Evolutionary conservation across 805 yeast genomes (phyloP).

Genomic region (Ascoidea asiatica): DNA sequence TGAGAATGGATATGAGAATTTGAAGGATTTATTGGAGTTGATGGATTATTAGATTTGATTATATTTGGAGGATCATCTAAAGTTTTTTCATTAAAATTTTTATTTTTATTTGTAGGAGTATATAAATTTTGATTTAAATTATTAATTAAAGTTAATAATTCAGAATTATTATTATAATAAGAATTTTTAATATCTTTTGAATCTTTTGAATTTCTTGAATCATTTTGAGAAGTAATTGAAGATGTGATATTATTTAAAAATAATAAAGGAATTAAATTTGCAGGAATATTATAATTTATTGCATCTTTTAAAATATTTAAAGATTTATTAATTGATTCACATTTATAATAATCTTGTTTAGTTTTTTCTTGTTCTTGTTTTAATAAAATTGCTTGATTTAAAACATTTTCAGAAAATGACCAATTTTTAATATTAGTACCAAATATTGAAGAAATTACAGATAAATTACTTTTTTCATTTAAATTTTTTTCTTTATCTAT

Average conservation of each 20-base stretch:
- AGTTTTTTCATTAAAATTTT: slow-evolving; percentile 5
- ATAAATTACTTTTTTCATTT: too few relatives aligned
- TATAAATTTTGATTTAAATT: slow-evolving; percentile 8
- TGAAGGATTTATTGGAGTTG: too few relatives aligned
- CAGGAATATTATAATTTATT: slow-evolving; percentile 46
- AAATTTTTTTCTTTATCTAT: too few relatives aligned
- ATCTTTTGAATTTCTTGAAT: slow-evolving; percentile 4
- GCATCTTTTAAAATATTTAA: slow-evolving; percentile 54
- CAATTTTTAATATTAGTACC: slow-evolving; percentile 40
- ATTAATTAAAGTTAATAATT: slow-evolving; percentile 3
- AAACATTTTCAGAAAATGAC: slow-evolving; percentile 44
- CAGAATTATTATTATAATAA: background rate
- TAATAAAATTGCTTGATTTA: slow-evolving; percentile 42
- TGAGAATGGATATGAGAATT: too few relatives aligned
- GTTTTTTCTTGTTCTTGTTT: slow-evolving; percentile 68
- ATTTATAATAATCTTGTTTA: slow-evolving; percentile 60
- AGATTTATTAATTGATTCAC: slow-evolving; percentile 48
- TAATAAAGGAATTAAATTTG: slow-evolving; percentile 45
- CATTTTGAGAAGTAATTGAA: slow-evolving; percentile 4
- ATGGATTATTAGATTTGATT: too few relatives aligned
- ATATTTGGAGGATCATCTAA: too few relatives aligned
- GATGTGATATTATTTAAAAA: slow-evolving; percentile 21
- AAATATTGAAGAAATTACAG: slow-evolving; percentile 21
- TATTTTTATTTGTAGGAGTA: slow-evolving; percentile 10
- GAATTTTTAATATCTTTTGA: background rate